phyloP scores from a whole-genome alignment of 768 basidiomycete genomes.

The Lentinula edodes region DNA sequence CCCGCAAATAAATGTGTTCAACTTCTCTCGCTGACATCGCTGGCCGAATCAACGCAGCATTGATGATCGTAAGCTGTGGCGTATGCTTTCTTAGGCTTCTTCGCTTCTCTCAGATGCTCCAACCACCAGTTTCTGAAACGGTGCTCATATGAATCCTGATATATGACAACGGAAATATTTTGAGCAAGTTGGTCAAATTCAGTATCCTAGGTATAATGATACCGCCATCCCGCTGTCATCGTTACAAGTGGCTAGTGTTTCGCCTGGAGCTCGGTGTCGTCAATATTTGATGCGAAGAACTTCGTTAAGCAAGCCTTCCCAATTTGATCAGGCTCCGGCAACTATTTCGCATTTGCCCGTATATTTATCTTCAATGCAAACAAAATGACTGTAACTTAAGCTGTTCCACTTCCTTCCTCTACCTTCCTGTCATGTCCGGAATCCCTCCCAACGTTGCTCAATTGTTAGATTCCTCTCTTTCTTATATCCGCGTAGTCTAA shows the following conservation, averaged over 20 bases:
- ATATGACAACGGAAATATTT: background rate
- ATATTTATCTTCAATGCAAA: background rate
- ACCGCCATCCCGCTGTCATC: background rate
- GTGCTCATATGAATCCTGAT: background rate
- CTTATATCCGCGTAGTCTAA: background rate
- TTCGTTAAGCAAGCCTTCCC: background rate
- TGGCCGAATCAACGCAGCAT: background rate
- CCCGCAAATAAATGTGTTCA: background rate
- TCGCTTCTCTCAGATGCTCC: too few species aligned
- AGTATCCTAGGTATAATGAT: background rate
- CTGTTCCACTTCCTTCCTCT: background rate
- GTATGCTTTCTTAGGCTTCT: too few species aligned
- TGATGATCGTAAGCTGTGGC: background rate
- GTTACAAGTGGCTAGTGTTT: background rate
- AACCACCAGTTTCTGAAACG: too few species aligned
- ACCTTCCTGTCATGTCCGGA: background rate
- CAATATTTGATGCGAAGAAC: background rate
- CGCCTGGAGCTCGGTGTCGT: background rate
- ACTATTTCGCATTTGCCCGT: background rate
- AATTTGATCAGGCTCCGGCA: background rate
- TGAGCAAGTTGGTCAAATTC: background rate
- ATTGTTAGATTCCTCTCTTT: background rate
- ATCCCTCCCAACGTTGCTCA: background rate
- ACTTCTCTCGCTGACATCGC: background rate
- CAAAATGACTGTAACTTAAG: background rate